Base-by-base conservation (phyloP, 176 grass and related monocot genomes). In the Carex parvula region DNA sequence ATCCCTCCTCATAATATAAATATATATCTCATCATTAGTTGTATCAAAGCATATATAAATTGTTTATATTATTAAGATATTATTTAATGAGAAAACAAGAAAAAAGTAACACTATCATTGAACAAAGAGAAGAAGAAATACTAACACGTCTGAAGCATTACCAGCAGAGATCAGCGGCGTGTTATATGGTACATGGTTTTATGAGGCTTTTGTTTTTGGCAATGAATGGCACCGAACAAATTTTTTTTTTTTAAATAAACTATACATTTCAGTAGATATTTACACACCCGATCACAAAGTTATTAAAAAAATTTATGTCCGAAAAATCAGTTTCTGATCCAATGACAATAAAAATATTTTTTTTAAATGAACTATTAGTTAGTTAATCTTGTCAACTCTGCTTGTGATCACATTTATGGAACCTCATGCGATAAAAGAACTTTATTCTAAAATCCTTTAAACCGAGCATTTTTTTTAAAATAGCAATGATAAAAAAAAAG, bases 101-200 rank as follows among this genome's bases (percentile, higher is more conserved):
- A 74, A 24, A 74, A 75, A 75, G 2, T 69, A 17, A 7, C 4
- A 78, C 44, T 21, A 5, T 26, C n/a, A 26, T 4, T 4, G 52
- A 58, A 79, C 3, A 55, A 79, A 79, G 2, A 50, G 2, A 29
- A 17, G 1, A 4, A 55, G 6, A 55, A 59, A 55, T 55, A 81
- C 11, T 60, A 81, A 65, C 80, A 82, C 80, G 80, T 82, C 80
- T 30, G 61, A 17, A 83, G 80, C 57, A 83, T 83, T 83, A 54
- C 46, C 3, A 17, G 58, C 32, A 48, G 58, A 46, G 58, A 81
- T 81, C 52, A 78, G 73, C 73, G 52, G 73, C 73, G 50, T 44
- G 18, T 0, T 1, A 71, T n/a, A 20, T 42, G 67, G 67, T 29
- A 64, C 60, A 20, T 77, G 73, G 73, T 77, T 77, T 76, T 55